Conservation (phyloP, 2,329 filamentous ascomycete species). For the Zasmidium citrigriseum region DNA sequence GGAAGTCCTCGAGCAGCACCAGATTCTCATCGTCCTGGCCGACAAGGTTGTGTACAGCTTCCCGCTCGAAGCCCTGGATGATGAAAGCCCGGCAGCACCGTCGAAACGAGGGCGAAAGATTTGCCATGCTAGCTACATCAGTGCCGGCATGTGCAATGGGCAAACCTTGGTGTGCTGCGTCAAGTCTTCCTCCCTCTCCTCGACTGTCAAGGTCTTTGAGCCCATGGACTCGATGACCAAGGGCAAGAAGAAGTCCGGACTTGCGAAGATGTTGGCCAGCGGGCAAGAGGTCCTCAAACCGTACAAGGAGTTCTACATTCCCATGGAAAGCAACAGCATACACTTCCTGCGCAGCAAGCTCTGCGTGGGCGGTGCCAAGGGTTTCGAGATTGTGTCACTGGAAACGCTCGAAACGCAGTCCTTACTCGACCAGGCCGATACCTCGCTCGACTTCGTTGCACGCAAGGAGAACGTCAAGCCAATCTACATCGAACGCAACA, state of each 20-base stretch:
- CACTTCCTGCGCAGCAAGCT: slow-evolving; percentile 97
- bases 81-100: slow-evolving; percentile 71
- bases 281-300: slow-evolving; percentile 94
- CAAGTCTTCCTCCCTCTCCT: slow-evolving; percentile 88
- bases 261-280: slow-evolving; percentile 91
- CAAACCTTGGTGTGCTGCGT: slow-evolving; percentile 95
- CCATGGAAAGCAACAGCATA: slow-evolving; percentile 95
- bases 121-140: slow-evolving; percentile 98
- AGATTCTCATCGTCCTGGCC: slow-evolving; percentile 83
- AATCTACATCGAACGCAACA: slow-evolving; percentile 95
- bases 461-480: slow-evolving; percentile 84
- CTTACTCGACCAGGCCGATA: slow-evolving; percentile 94
- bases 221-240: slow-evolving; percentile 89
- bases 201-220: slow-evolving; percentile 98
- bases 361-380: slow-evolving; percentile 91
- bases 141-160: slow-evolving; percentile 90
- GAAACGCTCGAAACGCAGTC: slow-evolving; percentile 98
- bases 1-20: slow-evolving; percentile 93
- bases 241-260: slow-evolving; percentile 85
- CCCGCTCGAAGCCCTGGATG: slow-evolving; percentile 81
- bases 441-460: slow-evolving; percentile 94
- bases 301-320: slow-evolving; percentile 99
- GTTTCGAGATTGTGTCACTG: slow-evolving; percentile 94
- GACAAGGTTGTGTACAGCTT: slow-evolving; percentile 94
- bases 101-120: slow-evolving; percentile 93